Evolutionary conservation across 495 filamentous ascomycete species (phyloP).

Genomic region (Trichoderma virens): DNA sequence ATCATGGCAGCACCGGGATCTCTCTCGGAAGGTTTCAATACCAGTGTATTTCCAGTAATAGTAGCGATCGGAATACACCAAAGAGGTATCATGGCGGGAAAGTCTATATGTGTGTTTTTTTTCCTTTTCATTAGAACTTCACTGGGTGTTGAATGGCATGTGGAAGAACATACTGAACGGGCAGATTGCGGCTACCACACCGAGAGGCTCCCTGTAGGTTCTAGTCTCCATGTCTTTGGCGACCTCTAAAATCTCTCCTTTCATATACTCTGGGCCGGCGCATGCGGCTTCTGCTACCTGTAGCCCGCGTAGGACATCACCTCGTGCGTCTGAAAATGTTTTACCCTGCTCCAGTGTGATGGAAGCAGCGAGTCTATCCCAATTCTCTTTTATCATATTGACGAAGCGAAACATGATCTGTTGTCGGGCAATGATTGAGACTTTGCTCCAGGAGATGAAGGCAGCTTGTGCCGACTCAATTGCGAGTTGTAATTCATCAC

Average conservation of each 20-base stretch:
- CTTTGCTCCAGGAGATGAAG: constrained; percentile 79
- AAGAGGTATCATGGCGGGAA: constrained; percentile 97
- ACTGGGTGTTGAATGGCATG: neutral
- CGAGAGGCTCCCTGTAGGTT: constrained; percentile 84
- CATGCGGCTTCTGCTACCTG: constrained; percentile 97
- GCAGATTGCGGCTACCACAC: constrained; percentile 93
- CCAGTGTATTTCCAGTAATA: constrained; percentile 84
- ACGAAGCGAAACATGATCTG: constrained; percentile 98
- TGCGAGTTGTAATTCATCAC: constrained; percentile 79
- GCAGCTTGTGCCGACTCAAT: constrained; percentile 83
- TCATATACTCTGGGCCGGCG: constrained; percentile 85
- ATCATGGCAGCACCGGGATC: constrained; percentile 99
- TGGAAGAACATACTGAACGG: constrained; percentile 72
- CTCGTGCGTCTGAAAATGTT: constrained; percentile 90
- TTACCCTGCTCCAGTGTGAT: constrained; percentile 98
- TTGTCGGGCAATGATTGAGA: constrained; percentile 75
- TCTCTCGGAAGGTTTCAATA: constrained; percentile 94
- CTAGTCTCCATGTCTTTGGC: constrained; percentile 99
- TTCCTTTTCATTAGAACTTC: neutral
- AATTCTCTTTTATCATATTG: constrained; percentile 78
- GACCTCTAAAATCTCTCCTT: constrained; percentile 90
- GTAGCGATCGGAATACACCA: constrained; percentile 96
- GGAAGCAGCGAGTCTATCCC: constrained; percentile 88
- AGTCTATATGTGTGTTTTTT: constrained; percentile 52
- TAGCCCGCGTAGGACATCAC: constrained; percentile 88